A percentile compares a stretch with the other conserved stretches of the same genome.
These are phyloP conservation scores for Suhomyces chickasaworum DNA, from an alignment of 1,139 yeast species.

Conservation along the genomic window DNA sequence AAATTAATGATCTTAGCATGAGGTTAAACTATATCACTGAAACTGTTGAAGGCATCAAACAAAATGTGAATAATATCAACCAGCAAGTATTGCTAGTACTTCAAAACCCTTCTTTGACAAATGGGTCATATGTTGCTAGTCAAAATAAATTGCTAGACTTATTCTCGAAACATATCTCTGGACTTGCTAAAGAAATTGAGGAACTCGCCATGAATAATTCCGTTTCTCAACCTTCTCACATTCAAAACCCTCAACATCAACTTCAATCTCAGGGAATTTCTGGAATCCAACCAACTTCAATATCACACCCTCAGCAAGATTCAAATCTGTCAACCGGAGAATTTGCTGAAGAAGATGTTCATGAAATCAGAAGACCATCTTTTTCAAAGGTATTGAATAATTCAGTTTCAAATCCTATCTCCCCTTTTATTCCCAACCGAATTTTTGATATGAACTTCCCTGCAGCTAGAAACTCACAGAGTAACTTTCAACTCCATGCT, in stretches of 20 bases:
- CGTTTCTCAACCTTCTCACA: background rate
- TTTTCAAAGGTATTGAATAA: conserved; percentile 5
- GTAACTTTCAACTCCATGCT: conserved; percentile 6
- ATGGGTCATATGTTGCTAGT: conserved; percentile 6
- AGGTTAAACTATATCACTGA: conserved; percentile 31
- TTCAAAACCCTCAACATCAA: conserved; percentile 6
- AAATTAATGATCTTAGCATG: conserved; percentile 26
- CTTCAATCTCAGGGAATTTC: conserved; percentile 11
- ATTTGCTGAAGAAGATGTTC: conserved; percentile 14
- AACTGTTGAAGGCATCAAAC: conserved; percentile 22
- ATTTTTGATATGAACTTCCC: conserved; percentile 18
- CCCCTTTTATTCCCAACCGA: conserved; percentile 19
- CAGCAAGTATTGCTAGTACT: conserved; percentile 17
- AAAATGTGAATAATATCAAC: conserved; percentile 15
- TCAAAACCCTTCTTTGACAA: conserved; percentile 13
- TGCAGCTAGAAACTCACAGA: conserved; percentile 4
- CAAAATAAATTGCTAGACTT: conserved; percentile 22
- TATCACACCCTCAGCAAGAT: background rate
- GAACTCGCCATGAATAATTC: conserved; percentile 16
- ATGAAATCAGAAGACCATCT: conserved; percentile 10
- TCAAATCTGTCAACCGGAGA: background rate
- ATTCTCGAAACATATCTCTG: conserved; percentile 26
- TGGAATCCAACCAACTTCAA: conserved; percentile 1
- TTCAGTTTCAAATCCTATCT: conserved; percentile 16
- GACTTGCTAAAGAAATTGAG: conserved; percentile 30